Evolutionary conservation across 2,329 filamentous ascomycete species (phyloP).

Genomic region (Cytospora paraplurivora): DNA sequence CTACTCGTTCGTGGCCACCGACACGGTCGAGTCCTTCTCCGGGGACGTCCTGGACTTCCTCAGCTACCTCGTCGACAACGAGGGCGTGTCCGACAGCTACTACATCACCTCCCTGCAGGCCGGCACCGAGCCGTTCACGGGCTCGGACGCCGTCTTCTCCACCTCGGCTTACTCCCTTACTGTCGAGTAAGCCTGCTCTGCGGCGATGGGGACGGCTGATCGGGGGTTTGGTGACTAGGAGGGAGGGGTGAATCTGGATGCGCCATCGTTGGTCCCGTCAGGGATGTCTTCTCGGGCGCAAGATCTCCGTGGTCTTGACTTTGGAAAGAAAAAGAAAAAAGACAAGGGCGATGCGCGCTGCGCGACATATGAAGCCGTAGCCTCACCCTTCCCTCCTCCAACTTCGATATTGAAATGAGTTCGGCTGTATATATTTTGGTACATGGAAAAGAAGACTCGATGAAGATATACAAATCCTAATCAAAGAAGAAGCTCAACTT

Average conservation of each 20-base stretch:
- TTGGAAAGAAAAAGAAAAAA: too few relatives aligned
- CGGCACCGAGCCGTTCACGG: conserved; percentile 60
- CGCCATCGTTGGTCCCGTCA: too few relatives aligned
- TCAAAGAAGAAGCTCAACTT: too few relatives aligned
- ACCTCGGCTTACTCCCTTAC: conserved; percentile 30
- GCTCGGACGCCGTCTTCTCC: conserved; percentile 39
- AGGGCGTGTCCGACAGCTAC: conserved; percentile 52
- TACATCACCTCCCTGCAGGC: conserved; percentile 56
- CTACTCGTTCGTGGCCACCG: conserved; percentile 53
- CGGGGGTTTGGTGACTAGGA: neutral
- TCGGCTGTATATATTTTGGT: too few relatives aligned
- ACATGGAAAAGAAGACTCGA: too few relatives aligned
- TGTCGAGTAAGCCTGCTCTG: conserved; percentile 13
- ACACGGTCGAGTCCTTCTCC: conserved; percentile 52
- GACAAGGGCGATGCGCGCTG: too few relatives aligned
- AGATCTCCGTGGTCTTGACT: too few relatives aligned
- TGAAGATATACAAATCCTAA: too few relatives aligned
- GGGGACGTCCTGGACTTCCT: conserved; percentile 62
- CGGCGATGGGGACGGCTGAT: neutral
- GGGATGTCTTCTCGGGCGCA: too few relatives aligned
- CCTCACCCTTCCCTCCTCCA: too few relatives aligned
- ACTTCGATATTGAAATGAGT: too few relatives aligned
- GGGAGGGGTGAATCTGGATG: neutral
- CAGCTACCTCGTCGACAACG: conserved; percentile 52
- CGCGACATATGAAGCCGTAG: too few relatives aligned